Conservation (phyloP, 2,329 filamentous ascomycete species). For the Aspergillus candidus region DNA sequence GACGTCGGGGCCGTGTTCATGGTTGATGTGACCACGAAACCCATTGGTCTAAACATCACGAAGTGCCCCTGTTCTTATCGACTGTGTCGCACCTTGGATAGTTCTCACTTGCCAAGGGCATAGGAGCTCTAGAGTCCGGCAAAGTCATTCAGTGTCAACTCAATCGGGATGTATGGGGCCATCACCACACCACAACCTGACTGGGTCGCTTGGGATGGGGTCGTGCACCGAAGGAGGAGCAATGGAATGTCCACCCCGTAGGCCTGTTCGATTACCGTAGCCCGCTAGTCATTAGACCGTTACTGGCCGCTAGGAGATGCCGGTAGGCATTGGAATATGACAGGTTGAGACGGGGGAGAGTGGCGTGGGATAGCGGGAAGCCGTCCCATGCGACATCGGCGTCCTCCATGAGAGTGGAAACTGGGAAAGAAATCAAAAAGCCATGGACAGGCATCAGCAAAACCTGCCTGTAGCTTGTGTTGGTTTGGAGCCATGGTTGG, state of each 20-base stretch:
- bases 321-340: slow-evolving; percentile 12
- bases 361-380: slow-evolving; percentile 19
- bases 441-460: slow-evolving; percentile 10
- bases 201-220: slow-evolving; percentile 6
- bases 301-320: not conserved
- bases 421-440: slow-evolving; percentile 2
- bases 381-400: slow-evolving; percentile 9
- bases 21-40: slow-evolving; percentile 12
- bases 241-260: too few species aligned
- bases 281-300: too few species aligned
- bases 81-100: slow-evolving; percentile 3
- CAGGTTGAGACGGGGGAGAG: slow-evolving; percentile 16
- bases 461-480: slow-evolving; percentile 1
- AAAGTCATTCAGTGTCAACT: too few species aligned
- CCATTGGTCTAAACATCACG: slow-evolving; percentile 22
- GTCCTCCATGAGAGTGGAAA: not conserved
- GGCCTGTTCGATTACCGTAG: too few species aligned
- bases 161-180: too few species aligned
- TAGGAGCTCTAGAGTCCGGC: not conserved
- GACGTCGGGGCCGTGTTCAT: slow-evolving; percentile 18
- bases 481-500: slow-evolving; percentile 9
- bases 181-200: not conserved
- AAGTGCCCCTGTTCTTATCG: slow-evolving; percentile 14
- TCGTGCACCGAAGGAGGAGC: slow-evolving; percentile 1
- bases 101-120: slow-evolving; percentile 2